Evolutionary conservation across 2,329 filamentous ascomycete species (phyloP).

Genomic region (Ophiostoma australiae): DNA sequence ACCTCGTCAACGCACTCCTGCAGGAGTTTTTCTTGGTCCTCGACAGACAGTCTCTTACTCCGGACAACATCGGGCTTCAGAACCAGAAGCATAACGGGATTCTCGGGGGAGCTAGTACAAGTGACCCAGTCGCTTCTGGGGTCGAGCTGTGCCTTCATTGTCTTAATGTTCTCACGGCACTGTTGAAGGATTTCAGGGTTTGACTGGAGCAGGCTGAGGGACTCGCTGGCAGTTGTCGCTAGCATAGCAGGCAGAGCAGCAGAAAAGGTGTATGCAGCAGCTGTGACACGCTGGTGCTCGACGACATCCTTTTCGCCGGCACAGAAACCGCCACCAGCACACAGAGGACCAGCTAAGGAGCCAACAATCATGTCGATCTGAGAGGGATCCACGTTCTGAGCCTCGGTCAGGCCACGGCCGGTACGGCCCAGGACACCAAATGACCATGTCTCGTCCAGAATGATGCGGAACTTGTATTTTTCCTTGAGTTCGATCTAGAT

Average conservation of each 20-base stretch:
- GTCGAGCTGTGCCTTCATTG: conserved; percentile 81
- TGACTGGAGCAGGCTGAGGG: conserved; percentile 76
- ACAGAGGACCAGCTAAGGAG: conserved; percentile 81
- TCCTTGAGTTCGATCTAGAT: conserved; percentile 79
- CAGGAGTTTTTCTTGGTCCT: conserved; percentile 79
- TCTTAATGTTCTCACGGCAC: conserved; percentile 79
- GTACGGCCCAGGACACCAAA: conserved; percentile 91
- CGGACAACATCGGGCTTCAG: conserved; percentile 79
- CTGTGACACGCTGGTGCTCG: conserved; percentile 90
- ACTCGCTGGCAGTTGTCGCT: conserved; percentile 92
- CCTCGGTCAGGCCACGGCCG: conserved; percentile 87
- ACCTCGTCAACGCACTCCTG: conserved; percentile 97
- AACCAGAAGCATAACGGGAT: conserved; percentile 77
- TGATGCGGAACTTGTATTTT: conserved; percentile 95
- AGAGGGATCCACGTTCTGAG: conserved; percentile 88
- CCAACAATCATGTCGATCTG: conserved; percentile 98
- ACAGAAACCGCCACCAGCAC: conserved; percentile 93
- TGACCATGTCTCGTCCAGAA: conserved; percentile 95
- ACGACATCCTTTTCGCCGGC: conserved; percentile 87
- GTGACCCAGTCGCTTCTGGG: conserved; percentile 89
- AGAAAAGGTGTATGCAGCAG: conserved; percentile 90
- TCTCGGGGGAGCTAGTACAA: conserved; percentile 75
- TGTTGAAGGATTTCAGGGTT: conserved; percentile 75
- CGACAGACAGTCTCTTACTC: conserved; percentile 59
- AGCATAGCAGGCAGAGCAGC: conserved; percentile 90